Evolutionary conservation across 371 early-diverging fungal genomes (phyloP), one percentile per base, ranked within the genome.

Genomic region (Batkoa obscura): DNA sequence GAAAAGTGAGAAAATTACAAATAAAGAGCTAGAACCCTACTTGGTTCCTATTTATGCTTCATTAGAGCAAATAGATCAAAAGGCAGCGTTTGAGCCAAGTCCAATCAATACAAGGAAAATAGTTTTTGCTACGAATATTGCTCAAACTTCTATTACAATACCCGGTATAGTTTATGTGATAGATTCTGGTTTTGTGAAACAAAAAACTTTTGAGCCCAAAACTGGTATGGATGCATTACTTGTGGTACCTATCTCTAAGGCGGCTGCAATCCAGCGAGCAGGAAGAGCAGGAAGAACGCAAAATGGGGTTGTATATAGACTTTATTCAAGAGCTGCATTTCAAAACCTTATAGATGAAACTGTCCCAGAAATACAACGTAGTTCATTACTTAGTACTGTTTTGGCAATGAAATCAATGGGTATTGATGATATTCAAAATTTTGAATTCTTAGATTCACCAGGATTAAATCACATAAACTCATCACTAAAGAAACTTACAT

Each of bases 111-210:
- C 78, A 0, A 74, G 97, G 36, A 98, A 98, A 60, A 81, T 99
- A 36, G 94, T 99, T 10, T 78, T 99, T 63, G 88, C 98, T 1
- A 99, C 99, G 38, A 99, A 99, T 66, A 98, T 99, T 65, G 98
- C 99, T 37, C 99, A 99, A 39, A 47, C 90, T 0, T 87, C 88
- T 0, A 73, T 95, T 36, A 95, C 92, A 1, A 88, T 94, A 36
- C 90, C 90, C 43, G 84, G 84, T 43, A 83, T 94, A 58, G 75
- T 82, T 6, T 88, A 88, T 69, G 94, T 97, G 0, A 81, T 97
- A 3, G 98, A 97, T 64, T 76, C 76, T 50, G 98, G 95, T 2
- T 86, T 93, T 66, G 86, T 86, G 38, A 94, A 94, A 60, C 84
- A 83, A 55, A 92, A 90, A 57, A 78, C 78, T 49, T 86, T 76